Conservation (phyloP, 2,329 filamentous ascomycete genomes). For the Talaromyces marneffei region DNA sequence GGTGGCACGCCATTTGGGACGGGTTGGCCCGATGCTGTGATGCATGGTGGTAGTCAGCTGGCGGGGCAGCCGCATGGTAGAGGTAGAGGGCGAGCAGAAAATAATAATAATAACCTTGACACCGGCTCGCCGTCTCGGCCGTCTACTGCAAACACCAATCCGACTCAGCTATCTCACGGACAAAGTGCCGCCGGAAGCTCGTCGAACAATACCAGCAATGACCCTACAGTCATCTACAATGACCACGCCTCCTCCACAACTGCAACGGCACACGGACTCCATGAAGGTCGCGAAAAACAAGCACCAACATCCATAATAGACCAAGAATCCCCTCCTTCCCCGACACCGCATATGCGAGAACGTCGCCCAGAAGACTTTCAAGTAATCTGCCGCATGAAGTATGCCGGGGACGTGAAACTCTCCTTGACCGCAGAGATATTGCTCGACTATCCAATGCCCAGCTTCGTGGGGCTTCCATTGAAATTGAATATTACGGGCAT, state of each 20-base stretch:
- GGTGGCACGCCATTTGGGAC: slow-evolving; percentile 38
- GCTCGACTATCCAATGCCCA: slow-evolving; percentile 96
- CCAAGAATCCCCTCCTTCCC: slow-evolving; percentile 16
- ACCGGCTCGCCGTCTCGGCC: slow-evolving; percentile 35
- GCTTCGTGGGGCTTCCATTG: slow-evolving; percentile 91
- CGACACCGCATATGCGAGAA: slow-evolving; percentile 58
- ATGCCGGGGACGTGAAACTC: slow-evolving; percentile 79
- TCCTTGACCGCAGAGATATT: slow-evolving; percentile 91
- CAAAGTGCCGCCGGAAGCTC: slow-evolving; percentile 17
- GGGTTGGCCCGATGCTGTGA: slow-evolving; percentile 28
- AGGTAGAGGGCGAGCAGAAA: slow-evolving; percentile 19
- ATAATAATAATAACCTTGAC: slow-evolving; percentile 27
- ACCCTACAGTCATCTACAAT: slow-evolving; percentile 19
- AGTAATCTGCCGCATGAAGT: slow-evolving; percentile 83
- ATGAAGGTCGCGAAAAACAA: slow-evolving; percentile 11
- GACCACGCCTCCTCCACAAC: slow-evolving; percentile 17
- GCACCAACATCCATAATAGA: slow-evolving; percentile 16
- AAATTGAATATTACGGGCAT: slow-evolving; percentile 92
- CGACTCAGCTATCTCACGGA: slow-evolving; percentile 25
- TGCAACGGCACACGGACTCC: slow-evolving; percentile 15
- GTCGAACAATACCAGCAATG: slow-evolving; percentile 19
- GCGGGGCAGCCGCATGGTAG: neutral
- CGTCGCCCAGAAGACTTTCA: slow-evolving; percentile 81
- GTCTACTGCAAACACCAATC: slow-evolving; percentile 38
- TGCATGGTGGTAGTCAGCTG: neutral